Evolutionary conservation across 2,329 filamentous ascomycete species (phyloP).

Genomic region (Plenodomus lindquistii): DNA sequence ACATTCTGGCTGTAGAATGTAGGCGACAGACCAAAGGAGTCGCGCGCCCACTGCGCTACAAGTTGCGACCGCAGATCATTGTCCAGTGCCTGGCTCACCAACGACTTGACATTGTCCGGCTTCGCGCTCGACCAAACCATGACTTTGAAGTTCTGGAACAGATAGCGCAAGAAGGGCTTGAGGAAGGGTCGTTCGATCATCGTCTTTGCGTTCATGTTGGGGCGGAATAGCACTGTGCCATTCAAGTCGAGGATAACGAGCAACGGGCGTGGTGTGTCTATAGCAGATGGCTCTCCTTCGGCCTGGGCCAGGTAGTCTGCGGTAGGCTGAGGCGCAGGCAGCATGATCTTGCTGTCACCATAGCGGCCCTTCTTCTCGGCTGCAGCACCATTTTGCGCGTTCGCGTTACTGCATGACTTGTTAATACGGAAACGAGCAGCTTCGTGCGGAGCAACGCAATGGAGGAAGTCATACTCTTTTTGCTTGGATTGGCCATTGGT

Average conservation of each 20-base stretch:
- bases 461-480: slow-evolving; percentile 25
- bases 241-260: slow-evolving; percentile 92
- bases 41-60: slow-evolving; percentile 76
- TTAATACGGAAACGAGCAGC: slow-evolving; percentile 20
- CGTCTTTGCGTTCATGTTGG: slow-evolving; percentile 49
- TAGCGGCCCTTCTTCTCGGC: slow-evolving; percentile 19
- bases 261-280: slow-evolving; percentile 61
- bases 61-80: slow-evolving; percentile 58
- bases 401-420: slow-evolving; percentile 20
- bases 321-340: slow-evolving; percentile 63
- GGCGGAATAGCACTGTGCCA: slow-evolving; percentile 81
- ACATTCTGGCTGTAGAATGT: slow-evolving; percentile 71
- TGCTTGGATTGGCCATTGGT: slow-evolving; percentile 12
- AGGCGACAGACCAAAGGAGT: slow-evolving; percentile 69
- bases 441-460: slow-evolving; percentile 5
- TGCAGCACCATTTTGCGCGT: slow-evolving; percentile 2
- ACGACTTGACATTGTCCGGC: slow-evolving; percentile 69
- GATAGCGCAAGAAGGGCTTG: slow-evolving; percentile 69
- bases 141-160: slow-evolving; percentile 74
- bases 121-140: slow-evolving; percentile 91
- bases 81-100: slow-evolving; percentile 69
- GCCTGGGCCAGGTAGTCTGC: slow-evolving; percentile 64
- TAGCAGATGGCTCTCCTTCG: slow-evolving; percentile 29
- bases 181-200: slow-evolving; percentile 73
- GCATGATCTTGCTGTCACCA: slow-evolving; percentile 32